Conservation (phyloP, 1,139 yeast species). For the Yamadazyma diospyri region DNA sequence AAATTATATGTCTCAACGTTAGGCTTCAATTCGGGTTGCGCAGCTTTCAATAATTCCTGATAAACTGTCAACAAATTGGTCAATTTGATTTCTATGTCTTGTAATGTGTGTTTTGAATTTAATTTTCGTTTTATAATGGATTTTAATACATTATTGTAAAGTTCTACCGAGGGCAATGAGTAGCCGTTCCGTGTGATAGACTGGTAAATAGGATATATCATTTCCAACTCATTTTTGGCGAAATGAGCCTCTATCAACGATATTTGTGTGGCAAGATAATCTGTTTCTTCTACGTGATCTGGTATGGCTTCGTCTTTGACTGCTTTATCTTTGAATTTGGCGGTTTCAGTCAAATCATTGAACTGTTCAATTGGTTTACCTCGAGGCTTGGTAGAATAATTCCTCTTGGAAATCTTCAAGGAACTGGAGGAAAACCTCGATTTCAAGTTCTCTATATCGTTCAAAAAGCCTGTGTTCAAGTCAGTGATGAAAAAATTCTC, state of each 20-base stretch:
- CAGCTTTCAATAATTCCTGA: conserved; percentile 50
- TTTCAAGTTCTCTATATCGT: conserved; percentile 22
- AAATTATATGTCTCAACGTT: conserved; percentile 48
- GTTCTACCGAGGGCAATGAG: conserved; percentile 27
- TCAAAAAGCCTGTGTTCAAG: conserved; percentile 27
- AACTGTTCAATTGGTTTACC: not conserved
- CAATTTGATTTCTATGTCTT: conserved; percentile 37
- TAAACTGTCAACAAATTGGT: conserved; percentile 63
- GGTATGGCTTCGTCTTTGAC: conserved; percentile 1
- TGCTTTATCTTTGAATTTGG: not conserved
- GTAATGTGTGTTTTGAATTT: conserved; percentile 22
- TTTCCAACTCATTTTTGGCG: conserved; percentile 23
- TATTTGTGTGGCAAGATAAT: conserved; percentile 4
- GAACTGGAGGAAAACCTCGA: conserved; percentile 14
- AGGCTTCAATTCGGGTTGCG: conserved; percentile 42
- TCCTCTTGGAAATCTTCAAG: conserved; percentile 6
- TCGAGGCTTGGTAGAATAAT: conserved; percentile 7
- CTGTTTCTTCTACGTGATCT: not conserved
- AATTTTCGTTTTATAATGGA: conserved; percentile 32
- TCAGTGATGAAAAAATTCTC: conserved; percentile 27
- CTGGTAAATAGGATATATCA: conserved; percentile 44
- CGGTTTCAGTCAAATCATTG: not conserved
- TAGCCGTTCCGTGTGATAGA: conserved; percentile 37
- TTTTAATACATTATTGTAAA: conserved; percentile 34
- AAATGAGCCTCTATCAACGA: conserved; percentile 3